Percentiles rank a stretch among this genome's conserved stretches.
These are phyloP conservation scores for Litsea cubeba DNA, from an alignment of 164 flowering plant species.

Conservation along the genomic window DNA sequence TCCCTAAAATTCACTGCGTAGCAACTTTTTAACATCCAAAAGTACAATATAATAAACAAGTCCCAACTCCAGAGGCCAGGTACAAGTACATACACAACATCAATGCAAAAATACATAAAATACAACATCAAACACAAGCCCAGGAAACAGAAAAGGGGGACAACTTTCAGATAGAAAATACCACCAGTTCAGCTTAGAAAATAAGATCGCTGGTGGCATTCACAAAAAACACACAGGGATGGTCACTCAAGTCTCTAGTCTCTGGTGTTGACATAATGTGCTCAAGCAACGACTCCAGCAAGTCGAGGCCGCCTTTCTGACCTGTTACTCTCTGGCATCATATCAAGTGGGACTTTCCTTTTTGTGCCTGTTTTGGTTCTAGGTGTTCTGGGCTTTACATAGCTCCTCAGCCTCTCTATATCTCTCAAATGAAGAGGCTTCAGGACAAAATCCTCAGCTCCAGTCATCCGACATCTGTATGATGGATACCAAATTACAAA, in stretches of 20 bases:
- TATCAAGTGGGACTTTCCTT: slow-evolving; percentile 21
- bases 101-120: not conserved
- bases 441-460: slow-evolving; percentile 27
- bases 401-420: slow-evolving; percentile 15
- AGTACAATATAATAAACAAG: too few species aligned
- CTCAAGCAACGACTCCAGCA: slow-evolving; percentile 26
- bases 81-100: too few species aligned
- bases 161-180: not conserved
- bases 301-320: slow-evolving; percentile 21
- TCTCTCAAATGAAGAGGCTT: slow-evolving; percentile 22
- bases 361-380: slow-evolving; percentile 14
- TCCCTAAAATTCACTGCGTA: too few species aligned
- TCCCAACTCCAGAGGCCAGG: not conserved
- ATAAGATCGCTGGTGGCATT: not conserved
- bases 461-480: slow-evolving; percentile 19
- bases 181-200: not conserved
- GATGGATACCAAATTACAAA: not conserved
- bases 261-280: not conserved
- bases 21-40: not conserved
- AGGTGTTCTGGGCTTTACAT: slow-evolving; percentile 10
- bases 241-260: not conserved
- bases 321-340: slow-evolving; percentile 19
- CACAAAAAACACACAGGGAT: not conserved
- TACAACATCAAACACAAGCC: not conserved
- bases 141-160: not conserved